Evolutionary conservation across 352 stramenopile genomes (phyloP).

Genomic region (Phytophthora foliorum): DNA sequence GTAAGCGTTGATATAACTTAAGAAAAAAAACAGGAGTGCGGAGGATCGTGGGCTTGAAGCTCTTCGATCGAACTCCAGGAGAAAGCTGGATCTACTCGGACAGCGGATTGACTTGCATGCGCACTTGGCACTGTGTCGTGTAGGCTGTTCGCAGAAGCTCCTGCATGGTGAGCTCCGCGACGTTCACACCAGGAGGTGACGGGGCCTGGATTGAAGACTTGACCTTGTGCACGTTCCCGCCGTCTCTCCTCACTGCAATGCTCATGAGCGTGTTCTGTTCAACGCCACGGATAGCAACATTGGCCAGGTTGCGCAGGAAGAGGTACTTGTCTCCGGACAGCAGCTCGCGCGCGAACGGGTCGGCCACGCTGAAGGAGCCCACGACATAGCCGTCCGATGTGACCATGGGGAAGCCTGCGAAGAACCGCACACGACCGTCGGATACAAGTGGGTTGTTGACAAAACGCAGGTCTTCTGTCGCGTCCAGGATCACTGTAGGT

Average conservation of each 20-base stretch:
- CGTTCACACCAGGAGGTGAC: constrained; percentile 67
- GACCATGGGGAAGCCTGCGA: constrained; percentile 81
- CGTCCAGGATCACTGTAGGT: constrained; percentile 86
- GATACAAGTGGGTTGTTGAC: constrained; percentile 80
- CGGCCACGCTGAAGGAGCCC: constrained; percentile 80
- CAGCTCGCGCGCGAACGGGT: constrained; percentile 80
- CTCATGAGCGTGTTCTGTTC: constrained; percentile 83
- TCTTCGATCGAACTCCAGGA: constrained; percentile 37
- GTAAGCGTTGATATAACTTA: constrained; percentile 47
- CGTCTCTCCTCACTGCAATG: constrained; percentile 30
- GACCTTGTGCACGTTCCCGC: constrained; percentile 36
- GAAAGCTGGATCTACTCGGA: constrained; percentile 23
- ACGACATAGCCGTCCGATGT: constrained; percentile 74
- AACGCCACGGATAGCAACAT: constrained; percentile 78
- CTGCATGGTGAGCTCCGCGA: constrained; percentile 81
- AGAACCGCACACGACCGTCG: constrained; percentile 86
- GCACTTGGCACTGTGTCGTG: constrained; percentile 84
- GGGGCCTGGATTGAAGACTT: constrained; percentile 50
- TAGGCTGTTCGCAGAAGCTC: constrained; percentile 86
- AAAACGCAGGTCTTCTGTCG: constrained; percentile 81
- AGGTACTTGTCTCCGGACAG: constrained; percentile 82
- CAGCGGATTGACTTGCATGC: constrained; percentile 82
- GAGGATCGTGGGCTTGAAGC: background rate
- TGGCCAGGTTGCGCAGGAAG: constrained; percentile 87
- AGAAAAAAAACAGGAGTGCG: constrained; percentile 14